Conservation (phyloP, 208 protist species). For the Leishmania turanica region DNA sequence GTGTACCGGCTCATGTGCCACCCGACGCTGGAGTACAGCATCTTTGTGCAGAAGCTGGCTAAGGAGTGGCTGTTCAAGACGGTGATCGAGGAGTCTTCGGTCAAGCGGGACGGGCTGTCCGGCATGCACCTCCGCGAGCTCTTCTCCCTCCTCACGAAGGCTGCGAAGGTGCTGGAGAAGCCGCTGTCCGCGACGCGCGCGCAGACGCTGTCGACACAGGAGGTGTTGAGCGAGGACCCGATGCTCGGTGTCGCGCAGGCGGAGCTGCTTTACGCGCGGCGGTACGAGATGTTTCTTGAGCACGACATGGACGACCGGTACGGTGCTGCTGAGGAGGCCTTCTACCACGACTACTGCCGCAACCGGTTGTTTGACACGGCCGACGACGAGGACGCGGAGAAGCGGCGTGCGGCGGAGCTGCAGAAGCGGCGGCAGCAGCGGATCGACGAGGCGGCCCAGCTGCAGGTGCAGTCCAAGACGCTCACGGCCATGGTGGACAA, state of each 20-base stretch:
- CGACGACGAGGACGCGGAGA: conserved; percentile 22
- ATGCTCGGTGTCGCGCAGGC: conserved; percentile 16
- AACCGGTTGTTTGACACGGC: conserved; percentile 17
- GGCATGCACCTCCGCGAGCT: conserved; percentile 64
- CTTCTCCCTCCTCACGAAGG: conserved; percentile 42
- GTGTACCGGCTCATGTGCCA: conserved; percentile 94
- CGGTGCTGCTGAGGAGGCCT: conserved; percentile 57
- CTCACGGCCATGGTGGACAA: conserved; percentile 63
- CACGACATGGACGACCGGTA: conserved; percentile 58
- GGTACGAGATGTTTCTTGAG: conserved; percentile 70
- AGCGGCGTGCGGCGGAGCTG: conserved; percentile 1
- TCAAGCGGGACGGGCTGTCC: conserved; percentile 78
- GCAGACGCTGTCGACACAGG: conserved; percentile 21
- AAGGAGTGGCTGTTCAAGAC: conserved; percentile 91
- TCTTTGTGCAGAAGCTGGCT: conserved; percentile 92
- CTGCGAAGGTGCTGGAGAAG: conserved; percentile 31
- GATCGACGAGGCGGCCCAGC: conserved; percentile 29
- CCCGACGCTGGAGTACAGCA: conserved; percentile 96
- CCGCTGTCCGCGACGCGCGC: conserved; percentile 20
- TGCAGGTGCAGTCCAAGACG: conserved; percentile 43
- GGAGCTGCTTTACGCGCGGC: conserved; percentile 55
- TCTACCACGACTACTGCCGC: conserved; percentile 53
- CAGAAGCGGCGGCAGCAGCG: conserved; percentile 21
- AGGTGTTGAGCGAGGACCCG: conserved; percentile 33
- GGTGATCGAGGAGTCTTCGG: conserved; percentile 70